Conservation (phyloP, 306 rosid species). For the Dalbergia cochinchinensis region DNA sequence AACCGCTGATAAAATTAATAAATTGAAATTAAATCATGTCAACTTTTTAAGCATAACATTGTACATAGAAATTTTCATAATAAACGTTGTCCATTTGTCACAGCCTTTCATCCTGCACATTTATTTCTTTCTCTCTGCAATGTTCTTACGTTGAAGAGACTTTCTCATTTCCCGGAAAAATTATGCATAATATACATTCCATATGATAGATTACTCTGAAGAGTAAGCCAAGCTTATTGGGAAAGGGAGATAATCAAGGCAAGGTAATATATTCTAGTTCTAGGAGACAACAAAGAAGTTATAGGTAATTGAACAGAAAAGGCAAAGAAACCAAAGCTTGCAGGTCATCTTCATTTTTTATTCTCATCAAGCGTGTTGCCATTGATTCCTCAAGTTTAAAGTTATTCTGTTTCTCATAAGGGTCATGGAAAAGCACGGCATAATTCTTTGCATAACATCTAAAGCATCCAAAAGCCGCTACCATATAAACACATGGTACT, state of each 20-base stretch:
- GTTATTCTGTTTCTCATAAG: slow-evolving; percentile 36
- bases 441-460: slow-evolving; percentile 47
- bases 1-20: not conserved
- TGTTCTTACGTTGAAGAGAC: not conserved
- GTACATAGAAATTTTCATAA: not conserved
- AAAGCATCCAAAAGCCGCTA: slow-evolving; percentile 30
- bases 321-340: not conserved
- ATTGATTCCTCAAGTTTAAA: slow-evolving; percentile 34
- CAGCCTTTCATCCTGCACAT: not conserved
- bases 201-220: slow-evolving; percentile 3
- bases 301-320: not conserved
- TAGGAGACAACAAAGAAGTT: not conserved
- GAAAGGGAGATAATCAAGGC: not conserved
- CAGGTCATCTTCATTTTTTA: not conserved
- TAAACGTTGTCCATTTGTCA: too few relatives aligned
- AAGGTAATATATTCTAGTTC: not conserved
- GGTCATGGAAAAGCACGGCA: slow-evolving; percentile 41
- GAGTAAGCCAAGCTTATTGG: not conserved
- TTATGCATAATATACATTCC: not conserved
- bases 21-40: not conserved
- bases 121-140: not conserved
- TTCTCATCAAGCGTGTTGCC: slow-evolving; percentile 19
- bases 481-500: not conserved
- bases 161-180: not conserved
- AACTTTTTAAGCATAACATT: not conserved